Evolutionary conservation across 2,329 filamentous ascomycete species (phyloP).

Genomic region (Harringtonia lauricola): DNA sequence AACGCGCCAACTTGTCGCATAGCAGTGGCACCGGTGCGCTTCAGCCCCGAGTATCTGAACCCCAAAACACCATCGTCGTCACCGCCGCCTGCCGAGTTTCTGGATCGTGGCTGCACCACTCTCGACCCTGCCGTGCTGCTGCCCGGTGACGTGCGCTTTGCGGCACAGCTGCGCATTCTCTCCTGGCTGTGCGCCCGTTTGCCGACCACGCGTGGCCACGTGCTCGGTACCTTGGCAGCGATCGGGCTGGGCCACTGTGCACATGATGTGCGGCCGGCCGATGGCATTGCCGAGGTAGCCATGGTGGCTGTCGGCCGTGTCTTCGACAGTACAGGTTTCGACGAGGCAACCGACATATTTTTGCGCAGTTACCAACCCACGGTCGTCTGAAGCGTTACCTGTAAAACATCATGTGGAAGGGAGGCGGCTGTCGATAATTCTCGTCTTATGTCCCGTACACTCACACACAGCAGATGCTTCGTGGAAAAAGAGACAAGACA

Average conservation of each 20-base stretch:
- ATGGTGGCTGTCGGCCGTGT: slow-evolving; percentile 9
- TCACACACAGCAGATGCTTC: too few species aligned
- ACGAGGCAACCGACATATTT: slow-evolving; percentile 9
- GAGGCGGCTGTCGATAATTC: too few species aligned
- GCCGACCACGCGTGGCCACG: slow-evolving; percentile 8
- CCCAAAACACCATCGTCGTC: neutral
- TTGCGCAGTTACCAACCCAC: slow-evolving; percentile 8
- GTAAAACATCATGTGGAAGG: neutral
- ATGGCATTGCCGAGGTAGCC: slow-evolving; percentile 11
- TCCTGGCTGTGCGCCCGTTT: slow-evolving; percentile 10
- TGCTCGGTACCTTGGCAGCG: slow-evolving; percentile 12
- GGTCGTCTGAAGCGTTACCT: too few species aligned
- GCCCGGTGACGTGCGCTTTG: slow-evolving; percentile 13
- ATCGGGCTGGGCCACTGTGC: slow-evolving; percentile 13
- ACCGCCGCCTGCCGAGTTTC: neutral
- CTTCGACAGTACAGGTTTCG: slow-evolving; percentile 9
- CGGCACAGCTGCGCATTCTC: slow-evolving; percentile 13
- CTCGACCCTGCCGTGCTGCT: slow-evolving; percentile 5
- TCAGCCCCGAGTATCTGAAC: neutral
- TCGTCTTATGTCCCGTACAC: too few species aligned
- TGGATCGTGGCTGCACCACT: neutral
- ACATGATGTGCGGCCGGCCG: slow-evolving; percentile 13
- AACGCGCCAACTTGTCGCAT: slow-evolving; percentile 8
- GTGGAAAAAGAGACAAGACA: too few species aligned
- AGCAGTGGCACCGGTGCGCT: slow-evolving; percentile 5